Conservation (phyloP, 169 alveolate genomes). For the Besnoitia besnoiti region DNA sequence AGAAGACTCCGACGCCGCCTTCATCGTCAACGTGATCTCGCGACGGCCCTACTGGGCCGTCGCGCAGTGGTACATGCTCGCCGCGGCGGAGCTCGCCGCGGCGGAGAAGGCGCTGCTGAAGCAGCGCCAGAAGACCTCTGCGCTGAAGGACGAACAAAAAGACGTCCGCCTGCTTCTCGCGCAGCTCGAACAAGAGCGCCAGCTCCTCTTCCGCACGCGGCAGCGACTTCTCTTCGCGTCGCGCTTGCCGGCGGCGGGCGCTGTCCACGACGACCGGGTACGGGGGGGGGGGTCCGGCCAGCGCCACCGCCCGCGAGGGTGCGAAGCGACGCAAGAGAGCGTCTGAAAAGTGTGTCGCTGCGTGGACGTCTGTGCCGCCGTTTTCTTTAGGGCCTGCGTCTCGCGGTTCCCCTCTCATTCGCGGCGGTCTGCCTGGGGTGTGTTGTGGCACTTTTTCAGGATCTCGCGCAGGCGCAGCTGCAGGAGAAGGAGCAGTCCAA, state of each 20-base stretch:
- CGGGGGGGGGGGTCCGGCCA: too few relatives aligned
- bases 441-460: not conserved
- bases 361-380: too few relatives aligned
- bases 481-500: not conserved
- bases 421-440: not conserved
- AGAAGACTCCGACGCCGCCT: conserved; percentile 12
- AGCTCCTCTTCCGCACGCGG: not conserved
- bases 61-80: conserved; percentile 37
- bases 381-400: not conserved
- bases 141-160: not conserved
- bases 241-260: not conserved
- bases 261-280: not conserved
- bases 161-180: not conserved
- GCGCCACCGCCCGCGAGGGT: too few relatives aligned
- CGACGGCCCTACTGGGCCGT: conserved; percentile 28
- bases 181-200: conserved; percentile 8
- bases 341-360: too few relatives aligned
- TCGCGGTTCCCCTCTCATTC: not conserved
- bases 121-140: not conserved
- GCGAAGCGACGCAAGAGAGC: not conserved
- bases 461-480: not conserved
- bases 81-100: not conserved
- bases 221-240: not conserved
- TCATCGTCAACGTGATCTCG: not conserved
- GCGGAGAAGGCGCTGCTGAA: not conserved